Conservation (phyloP, 371 early-diverging fungal genomes). For the Dinochytrium kinnereticum region DNA sequence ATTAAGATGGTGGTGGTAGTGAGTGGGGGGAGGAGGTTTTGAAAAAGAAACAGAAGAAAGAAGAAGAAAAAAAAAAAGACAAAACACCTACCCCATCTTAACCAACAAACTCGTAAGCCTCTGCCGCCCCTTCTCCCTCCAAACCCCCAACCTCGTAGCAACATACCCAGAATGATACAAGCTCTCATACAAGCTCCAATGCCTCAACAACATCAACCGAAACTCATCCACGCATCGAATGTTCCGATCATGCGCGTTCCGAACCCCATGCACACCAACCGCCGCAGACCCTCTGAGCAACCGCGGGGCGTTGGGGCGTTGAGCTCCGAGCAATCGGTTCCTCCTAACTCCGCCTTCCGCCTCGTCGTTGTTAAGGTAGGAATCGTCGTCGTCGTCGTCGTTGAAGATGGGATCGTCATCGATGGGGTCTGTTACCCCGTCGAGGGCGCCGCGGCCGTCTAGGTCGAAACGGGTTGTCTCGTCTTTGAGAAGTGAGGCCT, state of each 20-base stretch:
- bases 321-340: constrained; percentile 10
- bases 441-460: background rate
- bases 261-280: constrained; percentile 19
- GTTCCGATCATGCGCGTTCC: constrained; percentile 37
- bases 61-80: background rate
- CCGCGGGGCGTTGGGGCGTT: background rate
- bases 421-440: constrained; percentile 8
- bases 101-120: constrained; percentile 79
- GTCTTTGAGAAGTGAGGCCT: constrained; percentile 61
- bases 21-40: no score
- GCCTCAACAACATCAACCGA: constrained; percentile 82
- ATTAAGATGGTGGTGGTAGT: no score
- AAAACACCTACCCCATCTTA: constrained; percentile 75
- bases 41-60: background rate
- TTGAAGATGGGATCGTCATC: constrained; percentile 20
- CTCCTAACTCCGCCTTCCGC: background rate
- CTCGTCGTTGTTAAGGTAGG: constrained; percentile 15
- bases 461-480: constrained; percentile 62
- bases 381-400: constrained; percentile 29
- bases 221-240: constrained; percentile 69
- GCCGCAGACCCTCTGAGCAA: constrained; percentile 7
- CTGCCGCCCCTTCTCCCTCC: constrained; percentile 82
- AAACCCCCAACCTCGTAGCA: constrained; percentile 80
- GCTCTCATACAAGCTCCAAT: constrained; percentile 88
- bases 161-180: constrained; percentile 88